Percentiles rank a stretch among this genome's conserved stretches.
These are phyloP conservation scores for Talaromyces sp. DNA, from an alignment of 2,329 filamentous ascomycete genomes.

Conservation along the genomic window DNA sequence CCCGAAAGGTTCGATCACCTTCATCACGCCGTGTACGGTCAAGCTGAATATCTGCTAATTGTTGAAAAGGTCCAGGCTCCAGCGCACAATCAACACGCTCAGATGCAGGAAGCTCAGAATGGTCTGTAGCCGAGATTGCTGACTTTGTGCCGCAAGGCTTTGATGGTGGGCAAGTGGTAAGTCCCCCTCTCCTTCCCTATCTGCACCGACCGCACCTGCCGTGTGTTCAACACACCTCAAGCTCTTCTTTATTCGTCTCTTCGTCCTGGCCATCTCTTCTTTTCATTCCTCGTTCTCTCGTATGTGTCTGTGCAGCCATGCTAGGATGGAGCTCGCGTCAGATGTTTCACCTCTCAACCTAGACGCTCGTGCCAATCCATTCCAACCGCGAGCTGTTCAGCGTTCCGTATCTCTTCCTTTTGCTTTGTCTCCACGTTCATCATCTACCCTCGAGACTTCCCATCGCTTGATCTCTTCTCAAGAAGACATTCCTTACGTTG, in stretches of 20 bases:
- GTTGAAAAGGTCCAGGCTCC: constrained; percentile 26
- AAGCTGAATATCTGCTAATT: not conserved
- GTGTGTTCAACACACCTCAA: not conserved
- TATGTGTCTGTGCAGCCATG: not conserved
- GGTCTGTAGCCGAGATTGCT: constrained; percentile 45
- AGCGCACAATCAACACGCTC: constrained; percentile 40
- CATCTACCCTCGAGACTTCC: constrained; percentile 5
- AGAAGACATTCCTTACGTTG: not conserved
- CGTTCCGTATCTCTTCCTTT: constrained; percentile 19
- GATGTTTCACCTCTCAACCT: constrained; percentile 20
- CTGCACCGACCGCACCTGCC: not conserved
- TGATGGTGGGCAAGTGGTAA: constrained; percentile 49
- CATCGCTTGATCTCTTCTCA: constrained; percentile 8
- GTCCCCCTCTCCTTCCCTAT: constrained; percentile 21
- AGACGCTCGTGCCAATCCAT: constrained; percentile 27
- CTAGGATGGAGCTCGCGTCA: not conserved
- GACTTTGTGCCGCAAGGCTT: constrained; percentile 56
- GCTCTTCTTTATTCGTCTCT: not conserved
- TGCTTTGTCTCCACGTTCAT: constrained; percentile 10
- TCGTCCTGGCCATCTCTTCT: not conserved
- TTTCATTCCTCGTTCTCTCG: not conserved
- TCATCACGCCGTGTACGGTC: not conserved
- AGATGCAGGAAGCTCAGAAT: constrained; percentile 42
- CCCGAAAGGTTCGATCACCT: constrained; percentile 34
- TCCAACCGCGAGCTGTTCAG: constrained; percentile 20